Percentiles rank a stretch among this genome's conserved stretches.
Evolutionary conservation across 768 basidiomycete genomes (phyloP).

Genomic region (Gloeopeniophorella convolvens): DNA sequence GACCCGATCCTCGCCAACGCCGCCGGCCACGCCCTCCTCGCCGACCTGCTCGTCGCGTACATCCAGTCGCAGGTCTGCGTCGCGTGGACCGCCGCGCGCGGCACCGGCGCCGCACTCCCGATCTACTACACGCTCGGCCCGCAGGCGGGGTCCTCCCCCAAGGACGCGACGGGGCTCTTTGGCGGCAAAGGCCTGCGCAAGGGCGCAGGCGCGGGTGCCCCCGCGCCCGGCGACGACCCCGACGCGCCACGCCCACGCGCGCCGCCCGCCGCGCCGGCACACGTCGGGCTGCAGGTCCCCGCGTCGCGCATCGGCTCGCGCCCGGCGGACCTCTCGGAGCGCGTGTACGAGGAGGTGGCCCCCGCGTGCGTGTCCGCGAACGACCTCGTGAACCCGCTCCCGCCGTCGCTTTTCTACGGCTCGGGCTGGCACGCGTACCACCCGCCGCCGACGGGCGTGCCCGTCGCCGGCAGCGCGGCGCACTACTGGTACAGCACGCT

Average conservation of each 20-base stretch:
- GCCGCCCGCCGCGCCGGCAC: constrained; percentile 12
- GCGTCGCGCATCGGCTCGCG: constrained; percentile 63
- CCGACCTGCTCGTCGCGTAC: constrained; percentile 90
- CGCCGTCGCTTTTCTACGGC: constrained; percentile 89
- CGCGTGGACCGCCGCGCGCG: constrained; percentile 64
- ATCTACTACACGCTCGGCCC: constrained; percentile 16
- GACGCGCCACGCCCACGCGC: constrained; percentile 18
- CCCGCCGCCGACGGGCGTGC: constrained; percentile 39
- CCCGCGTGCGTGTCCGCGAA: constrained; percentile 96
- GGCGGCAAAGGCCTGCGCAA: constrained; percentile 82
- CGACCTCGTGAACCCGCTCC: constrained; percentile 94
- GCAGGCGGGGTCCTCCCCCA: constrained; percentile 33
- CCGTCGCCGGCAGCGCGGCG: constrained; percentile 48
- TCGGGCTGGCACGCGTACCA: constrained; percentile 85
- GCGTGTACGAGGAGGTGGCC: constrained; percentile 74
- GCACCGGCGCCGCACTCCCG: constrained; percentile 15
- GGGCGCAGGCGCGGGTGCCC: constrained; percentile 37
- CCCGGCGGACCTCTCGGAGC: constrained; percentile 35
- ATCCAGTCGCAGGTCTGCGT: constrained; percentile 85
- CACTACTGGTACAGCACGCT: constrained; percentile 94
- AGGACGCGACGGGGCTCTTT: constrained; percentile 59
- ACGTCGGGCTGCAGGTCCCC: constrained; percentile 52
- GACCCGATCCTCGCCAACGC: constrained; percentile 81
- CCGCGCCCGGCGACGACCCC: constrained; percentile 13
- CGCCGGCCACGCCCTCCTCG: constrained; percentile 75